Conservation (phyloP, 495 filamentous ascomycete genomes). For the Neurospora sp. region DNA sequence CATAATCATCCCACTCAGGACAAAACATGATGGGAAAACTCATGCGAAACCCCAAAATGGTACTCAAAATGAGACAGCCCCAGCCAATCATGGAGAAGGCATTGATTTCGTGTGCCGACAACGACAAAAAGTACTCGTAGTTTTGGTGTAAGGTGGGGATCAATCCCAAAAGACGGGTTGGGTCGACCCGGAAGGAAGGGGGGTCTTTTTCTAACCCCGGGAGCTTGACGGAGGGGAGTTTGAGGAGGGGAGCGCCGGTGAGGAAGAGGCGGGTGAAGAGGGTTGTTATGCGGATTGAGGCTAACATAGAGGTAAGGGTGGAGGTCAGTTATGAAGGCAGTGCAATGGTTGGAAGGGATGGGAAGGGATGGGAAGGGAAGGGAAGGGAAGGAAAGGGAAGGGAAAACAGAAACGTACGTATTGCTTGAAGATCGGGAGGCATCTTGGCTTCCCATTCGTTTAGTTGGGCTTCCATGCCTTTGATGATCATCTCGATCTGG, state of each 20-base stretch:
- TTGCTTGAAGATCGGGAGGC: conserved; percentile 12
- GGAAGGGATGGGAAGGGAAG: not conserved
- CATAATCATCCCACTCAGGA: conserved; percentile 26
- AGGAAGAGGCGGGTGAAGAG: conserved; percentile 26
- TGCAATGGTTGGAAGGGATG: not conserved
- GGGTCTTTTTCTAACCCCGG: not conserved
- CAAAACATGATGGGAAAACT: conserved; percentile 27
- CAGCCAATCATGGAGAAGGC: conserved; percentile 25
- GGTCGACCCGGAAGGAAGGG: conserved; percentile 4
- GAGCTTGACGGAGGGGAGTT: conserved; percentile 6
- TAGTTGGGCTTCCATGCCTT: conserved; percentile 33
- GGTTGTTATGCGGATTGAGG: conserved; percentile 22
- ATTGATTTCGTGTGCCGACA: conserved; percentile 14
- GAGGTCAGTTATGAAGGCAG: not conserved
- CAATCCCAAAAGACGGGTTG: conserved; percentile 2
- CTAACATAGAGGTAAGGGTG: not conserved
- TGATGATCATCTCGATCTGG: conserved; percentile 28
- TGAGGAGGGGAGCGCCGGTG: conserved; percentile 26
- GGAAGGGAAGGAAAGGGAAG: not conserved
- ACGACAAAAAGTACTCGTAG: conserved; percentile 20
- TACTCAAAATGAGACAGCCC: conserved; percentile 21
- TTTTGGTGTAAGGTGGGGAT: conserved; percentile 14
- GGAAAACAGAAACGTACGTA: conserved; percentile 2
- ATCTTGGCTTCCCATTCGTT: conserved; percentile 28
- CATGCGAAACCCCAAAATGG: conserved; percentile 32